Evolutionary conservation across 805 yeast genomes (phyloP).

Genomic region (Candida adriatica): DNA sequence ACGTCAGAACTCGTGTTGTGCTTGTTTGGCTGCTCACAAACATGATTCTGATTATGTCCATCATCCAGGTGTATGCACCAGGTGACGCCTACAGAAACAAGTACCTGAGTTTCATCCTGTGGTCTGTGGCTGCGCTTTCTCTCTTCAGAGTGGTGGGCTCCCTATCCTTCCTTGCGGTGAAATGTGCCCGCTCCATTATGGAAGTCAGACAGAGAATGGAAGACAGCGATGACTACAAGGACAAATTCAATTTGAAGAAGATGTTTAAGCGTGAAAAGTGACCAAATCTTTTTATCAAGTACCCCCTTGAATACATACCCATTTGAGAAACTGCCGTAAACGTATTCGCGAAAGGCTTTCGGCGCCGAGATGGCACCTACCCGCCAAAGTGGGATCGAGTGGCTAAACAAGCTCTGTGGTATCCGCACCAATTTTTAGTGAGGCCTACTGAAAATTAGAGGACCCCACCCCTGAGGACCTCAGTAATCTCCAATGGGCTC

Average conservation of each 20-base stretch:
- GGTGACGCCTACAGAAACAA: conserved; percentile 61
- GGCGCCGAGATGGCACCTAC: too few species aligned
- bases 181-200: conserved; percentile 32
- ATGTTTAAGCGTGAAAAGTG: conserved; percentile 10
- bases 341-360: too few species aligned
- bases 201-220: conserved; percentile 34
- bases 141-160: conserved; percentile 82
- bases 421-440: too few species aligned
- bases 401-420: too few species aligned
- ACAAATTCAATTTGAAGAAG: conserved; percentile 15
- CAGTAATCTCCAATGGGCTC: too few species aligned
- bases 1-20: conserved; percentile 93
- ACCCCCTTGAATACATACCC: too few species aligned
- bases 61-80: conserved; percentile 73
- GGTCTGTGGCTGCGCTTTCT: conserved; percentile 89
- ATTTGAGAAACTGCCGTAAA: too few species aligned
- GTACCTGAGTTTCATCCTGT: conserved; percentile 76
- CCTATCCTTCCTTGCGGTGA: conserved; percentile 48
- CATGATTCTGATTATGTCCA: conserved; percentile 74
- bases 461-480: too few species aligned
- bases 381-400: too few species aligned
- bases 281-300: too few species aligned
- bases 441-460: too few species aligned
- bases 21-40: conserved; percentile 87
- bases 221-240: conserved; percentile 17